A percentile compares a stretch with the other conserved stretches of the same genome.
Conservation (phyloP, 2,329 filamentous ascomycete species). For the Tolypocladium pustulatum region DNA sequence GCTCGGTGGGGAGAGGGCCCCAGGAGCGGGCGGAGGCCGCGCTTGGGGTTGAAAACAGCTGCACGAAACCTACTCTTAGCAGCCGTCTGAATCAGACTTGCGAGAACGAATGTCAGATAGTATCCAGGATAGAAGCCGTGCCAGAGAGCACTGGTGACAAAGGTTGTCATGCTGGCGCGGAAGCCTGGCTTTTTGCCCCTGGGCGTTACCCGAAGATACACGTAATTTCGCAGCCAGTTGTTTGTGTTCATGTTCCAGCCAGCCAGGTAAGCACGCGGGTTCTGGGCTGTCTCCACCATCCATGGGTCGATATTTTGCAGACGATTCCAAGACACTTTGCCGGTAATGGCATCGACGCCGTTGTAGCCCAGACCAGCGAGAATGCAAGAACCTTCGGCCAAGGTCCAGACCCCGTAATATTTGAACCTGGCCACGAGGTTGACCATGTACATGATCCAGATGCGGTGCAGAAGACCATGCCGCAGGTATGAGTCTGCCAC, state of each 20-base stretch:
- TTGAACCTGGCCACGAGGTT: conserved; percentile 76
- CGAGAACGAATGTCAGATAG: conserved; percentile 82
- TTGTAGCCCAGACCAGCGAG: conserved; percentile 90
- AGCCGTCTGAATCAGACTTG: conserved; percentile 81
- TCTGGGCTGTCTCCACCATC: conserved; percentile 82
- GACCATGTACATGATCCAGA: conserved; percentile 77
- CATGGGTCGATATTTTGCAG: conserved; percentile 82
- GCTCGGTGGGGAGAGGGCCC: too few relatives aligned
- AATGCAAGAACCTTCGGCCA: conserved; percentile 92
- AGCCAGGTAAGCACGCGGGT: conserved; percentile 81
- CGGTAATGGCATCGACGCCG: conserved; percentile 74
- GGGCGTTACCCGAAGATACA: conserved; percentile 91
- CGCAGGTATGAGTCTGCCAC: conserved; percentile 56
- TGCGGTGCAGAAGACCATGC: conserved; percentile 58
- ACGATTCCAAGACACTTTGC: conserved; percentile 78
- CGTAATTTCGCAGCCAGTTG: conserved; percentile 88
- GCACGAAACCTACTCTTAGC: conserved; percentile 67
- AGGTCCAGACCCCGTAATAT: conserved; percentile 92
- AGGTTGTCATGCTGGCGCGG: conserved; percentile 85
- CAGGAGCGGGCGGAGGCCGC: neutral
- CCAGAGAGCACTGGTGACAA: conserved; percentile 91
- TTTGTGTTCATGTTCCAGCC: conserved; percentile 99
- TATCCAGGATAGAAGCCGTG: conserved; percentile 98
- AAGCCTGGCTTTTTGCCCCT: conserved; percentile 95
- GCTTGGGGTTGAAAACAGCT: neutral